phyloP scores from a whole-genome alignment of 257 asterid genomes.

The Primulina huaijiensis region DNA sequence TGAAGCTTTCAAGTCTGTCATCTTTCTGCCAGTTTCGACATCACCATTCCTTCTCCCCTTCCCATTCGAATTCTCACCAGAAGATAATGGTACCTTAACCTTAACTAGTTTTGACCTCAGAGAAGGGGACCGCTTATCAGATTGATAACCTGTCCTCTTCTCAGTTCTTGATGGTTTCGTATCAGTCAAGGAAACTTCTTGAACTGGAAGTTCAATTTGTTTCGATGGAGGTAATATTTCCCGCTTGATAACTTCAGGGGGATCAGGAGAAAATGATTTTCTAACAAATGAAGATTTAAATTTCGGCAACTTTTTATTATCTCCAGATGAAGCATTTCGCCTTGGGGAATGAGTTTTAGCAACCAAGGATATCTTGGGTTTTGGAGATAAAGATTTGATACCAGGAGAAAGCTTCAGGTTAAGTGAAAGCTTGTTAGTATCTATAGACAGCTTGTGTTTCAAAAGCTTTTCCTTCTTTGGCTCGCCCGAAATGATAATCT shows the following conservation, averaged over 20 bases:
- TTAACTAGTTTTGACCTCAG: slow-evolving; percentile 28
- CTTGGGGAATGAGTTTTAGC: slow-evolving; percentile 20
- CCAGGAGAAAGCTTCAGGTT: slow-evolving; percentile 27
- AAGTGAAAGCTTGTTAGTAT: slow-evolving; percentile 20
- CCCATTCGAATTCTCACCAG: slow-evolving; percentile 33
- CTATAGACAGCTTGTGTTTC: slow-evolving; percentile 21
- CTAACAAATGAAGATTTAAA: slow-evolving; percentile 26
- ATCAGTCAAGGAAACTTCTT: slow-evolving; percentile 29
- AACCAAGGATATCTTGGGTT: slow-evolving; percentile 30
- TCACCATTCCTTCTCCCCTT: slow-evolving; percentile 33
- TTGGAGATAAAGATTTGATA: slow-evolving; percentile 25
- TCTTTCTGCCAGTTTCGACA: slow-evolving; percentile 26
- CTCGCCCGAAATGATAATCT: slow-evolving; percentile 34
- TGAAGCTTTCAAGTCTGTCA: slow-evolving; percentile 30
- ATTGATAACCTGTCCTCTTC: slow-evolving; percentile 21
- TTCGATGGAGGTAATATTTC: slow-evolving; percentile 38
- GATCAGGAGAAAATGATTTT: slow-evolving; percentile 34
- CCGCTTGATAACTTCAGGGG: slow-evolving; percentile 62
- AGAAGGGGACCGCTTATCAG: slow-evolving; percentile 24
- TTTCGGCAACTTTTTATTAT: slow-evolving; percentile 21
- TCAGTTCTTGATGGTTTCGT: slow-evolving; percentile 22
- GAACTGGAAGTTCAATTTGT: slow-evolving; percentile 32
- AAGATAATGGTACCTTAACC: slow-evolving; percentile 31
- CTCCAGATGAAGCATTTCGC: slow-evolving; percentile 29
- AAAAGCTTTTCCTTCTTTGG: slow-evolving; percentile 32